Conservation (phyloP, 345 rosid species). For the Salix caprea region DNA sequence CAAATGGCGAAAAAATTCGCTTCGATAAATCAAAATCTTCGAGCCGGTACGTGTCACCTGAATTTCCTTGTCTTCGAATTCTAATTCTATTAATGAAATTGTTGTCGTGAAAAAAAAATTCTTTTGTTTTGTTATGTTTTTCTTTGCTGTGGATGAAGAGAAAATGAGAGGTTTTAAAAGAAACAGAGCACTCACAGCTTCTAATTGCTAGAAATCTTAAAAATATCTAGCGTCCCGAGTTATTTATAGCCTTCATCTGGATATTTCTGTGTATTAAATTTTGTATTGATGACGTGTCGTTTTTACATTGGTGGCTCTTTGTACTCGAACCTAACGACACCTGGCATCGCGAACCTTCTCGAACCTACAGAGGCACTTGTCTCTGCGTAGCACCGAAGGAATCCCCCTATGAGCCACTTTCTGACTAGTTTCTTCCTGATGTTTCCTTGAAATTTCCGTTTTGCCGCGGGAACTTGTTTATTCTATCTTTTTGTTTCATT, state of each 20-base stretch:
- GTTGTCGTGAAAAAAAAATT: not conserved
- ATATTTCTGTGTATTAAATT: constrained; percentile 29
- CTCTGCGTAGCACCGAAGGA: not conserved
- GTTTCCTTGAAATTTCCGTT: not conserved
- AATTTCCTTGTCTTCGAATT: not conserved
- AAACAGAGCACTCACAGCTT: not conserved
- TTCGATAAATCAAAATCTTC: not conserved
- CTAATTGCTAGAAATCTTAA: not conserved
- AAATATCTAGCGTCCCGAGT: fast-evolving
- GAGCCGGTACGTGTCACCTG: not conserved
- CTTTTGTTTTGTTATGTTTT: no score
- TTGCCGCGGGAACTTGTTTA: not conserved
- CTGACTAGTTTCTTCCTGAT: not conserved
- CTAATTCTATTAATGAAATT: not conserved
- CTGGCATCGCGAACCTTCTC: constrained; percentile 26
- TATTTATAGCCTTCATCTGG: constrained; percentile 45
- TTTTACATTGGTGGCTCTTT: not conserved
- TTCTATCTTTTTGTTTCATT: not conserved
- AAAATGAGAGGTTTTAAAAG: not conserved
- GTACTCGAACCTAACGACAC: not conserved
- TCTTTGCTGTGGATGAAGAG: not conserved
- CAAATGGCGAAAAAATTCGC: not conserved
- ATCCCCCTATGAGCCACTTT: not conserved
- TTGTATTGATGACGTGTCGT: constrained; percentile 17
- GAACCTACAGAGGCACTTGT: not conserved